Base-by-base conservation (phyloP, 345 rosid species). In the Linum tenue region DNA sequence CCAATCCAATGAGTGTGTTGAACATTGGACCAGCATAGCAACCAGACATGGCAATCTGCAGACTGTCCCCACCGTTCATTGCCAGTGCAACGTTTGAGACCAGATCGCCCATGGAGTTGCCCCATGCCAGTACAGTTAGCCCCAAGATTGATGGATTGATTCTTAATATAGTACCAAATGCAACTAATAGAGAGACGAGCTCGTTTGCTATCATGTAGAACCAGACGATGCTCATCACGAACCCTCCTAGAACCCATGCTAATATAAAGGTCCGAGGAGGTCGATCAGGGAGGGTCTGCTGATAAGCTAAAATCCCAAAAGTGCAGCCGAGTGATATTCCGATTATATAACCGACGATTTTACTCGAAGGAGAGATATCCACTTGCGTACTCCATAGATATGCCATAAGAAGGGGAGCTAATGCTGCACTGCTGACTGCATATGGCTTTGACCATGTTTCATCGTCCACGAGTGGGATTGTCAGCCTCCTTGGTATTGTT, bases 21-120 rank as follows among this genome's bases (percentile, higher is more conserved):
- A 92, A 87, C 96, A 92, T 92, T 37, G 96, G 98, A 60, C 98
- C 98, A 5, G 98, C 98, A 67, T 85, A 92, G 78, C 96, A 92
- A 31, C 98, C 98, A 0, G 95, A 92, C 65, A 87, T 59, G 2
- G 98, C 96, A 51, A 92, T 92, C 73, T 92, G 96, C 56, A 78
- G 80, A 5, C 95, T 72, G 55, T 85, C 96, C 7, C 81, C 95
- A 31, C 96, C 92, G 57, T 84, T 82, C 85, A 79, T 79, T n/a
- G 95, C 83, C n/a, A 89, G 63, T 14, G 91, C 90, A 62, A 89
- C 76, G 62, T 86, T 92, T 1, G 96, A 92, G 59, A 86, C 86
- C 68, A 92, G 63, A 81, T 92, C 96, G 9, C 98, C 98, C 95
- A 89, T 89, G 35, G 98, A 89, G 69, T 89, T 89, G 22, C 95